Conservation (phyloP, 1,284 basidiomycete genomes). For the Ustilago trichophora region DNA sequence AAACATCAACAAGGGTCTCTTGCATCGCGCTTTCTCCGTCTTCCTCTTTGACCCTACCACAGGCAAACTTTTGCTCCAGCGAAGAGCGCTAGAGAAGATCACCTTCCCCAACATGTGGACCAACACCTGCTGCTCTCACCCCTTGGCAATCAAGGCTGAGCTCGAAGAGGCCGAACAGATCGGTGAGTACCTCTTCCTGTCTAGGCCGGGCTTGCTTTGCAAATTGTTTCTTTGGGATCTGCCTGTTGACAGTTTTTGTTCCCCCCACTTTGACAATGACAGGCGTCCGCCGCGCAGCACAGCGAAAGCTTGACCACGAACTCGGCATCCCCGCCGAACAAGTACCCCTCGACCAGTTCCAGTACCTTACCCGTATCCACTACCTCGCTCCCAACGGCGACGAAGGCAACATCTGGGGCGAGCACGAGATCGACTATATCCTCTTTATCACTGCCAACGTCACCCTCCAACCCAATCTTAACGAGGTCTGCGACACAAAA, state of each 20-base stretch:
- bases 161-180: slow-evolving; percentile 77
- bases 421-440: slow-evolving; percentile 99
- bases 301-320: slow-evolving; percentile 95
- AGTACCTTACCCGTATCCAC: slow-evolving; percentile 95
- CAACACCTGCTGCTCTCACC: slow-evolving; percentile 99
- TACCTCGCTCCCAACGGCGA: slow-evolving; percentile 85
- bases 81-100: slow-evolving; percentile 95
- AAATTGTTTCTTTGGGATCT: too few relatives aligned
- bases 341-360: slow-evolving; percentile 85
- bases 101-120: slow-evolving; percentile 99
- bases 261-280: not conserved
- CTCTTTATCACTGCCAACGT: slow-evolving; percentile 92
- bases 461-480: slow-evolving; percentile 81
- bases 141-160: slow-evolving; percentile 79
- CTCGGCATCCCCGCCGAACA: slow-evolving; percentile 81
- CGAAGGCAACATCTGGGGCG: slow-evolving; percentile 86
- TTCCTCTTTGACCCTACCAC: slow-evolving; percentile 95
- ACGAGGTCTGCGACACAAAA: slow-evolving; percentile 90
- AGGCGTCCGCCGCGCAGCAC: slow-evolving; percentile 84
- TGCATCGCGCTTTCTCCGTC: slow-evolving; percentile 97
- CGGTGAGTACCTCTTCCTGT: slow-evolving; percentile 17
- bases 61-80: slow-evolving; percentile 93
- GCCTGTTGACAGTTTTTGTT: not conserved
- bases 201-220: too few relatives aligned
- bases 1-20: slow-evolving; percentile 91